Percentiles rank a stretch among this genome's conserved stretches.
These are phyloP conservation scores for Arabis alpina DNA, from an alignment of 345 rosid genomes.

Conservation along the genomic window DNA sequence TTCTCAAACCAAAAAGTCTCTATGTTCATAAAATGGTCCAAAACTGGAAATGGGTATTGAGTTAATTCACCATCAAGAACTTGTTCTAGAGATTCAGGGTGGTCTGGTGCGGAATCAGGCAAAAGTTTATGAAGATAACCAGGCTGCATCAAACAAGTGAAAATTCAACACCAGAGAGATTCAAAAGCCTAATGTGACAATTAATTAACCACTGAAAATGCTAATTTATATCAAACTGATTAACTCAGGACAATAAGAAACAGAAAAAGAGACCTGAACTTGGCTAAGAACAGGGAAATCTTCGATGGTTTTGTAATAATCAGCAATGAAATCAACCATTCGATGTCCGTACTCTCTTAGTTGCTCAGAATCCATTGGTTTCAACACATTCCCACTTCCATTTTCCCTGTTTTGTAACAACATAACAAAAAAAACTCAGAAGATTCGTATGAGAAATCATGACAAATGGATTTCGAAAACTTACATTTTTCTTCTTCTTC, in stretches of 20 bases:
- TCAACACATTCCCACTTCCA: slow-evolving; percentile 40
- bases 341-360: slow-evolving; percentile 71
- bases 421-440: not conserved
- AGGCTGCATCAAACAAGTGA: slow-evolving; percentile 57
- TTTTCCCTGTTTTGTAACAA: slow-evolving; percentile 29
- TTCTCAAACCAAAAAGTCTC: not conserved
- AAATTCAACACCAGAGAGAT: not conserved
- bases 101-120: slow-evolving; percentile 82
- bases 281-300: slow-evolving; percentile 85
- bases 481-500: slow-evolving; percentile 32
- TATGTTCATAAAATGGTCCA: not conserved
- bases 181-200: slow-evolving; percentile 19
- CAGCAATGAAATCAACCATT: slow-evolving; percentile 96
- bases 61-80: slow-evolving; percentile 74
- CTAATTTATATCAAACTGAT: slow-evolving; percentile 1
- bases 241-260: not conserved
- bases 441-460: not conserved
- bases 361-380: slow-evolving; percentile 77
- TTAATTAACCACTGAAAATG: not conserved
- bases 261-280: slow-evolving; percentile 58
- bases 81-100: slow-evolving; percentile 71
- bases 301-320: slow-evolving; percentile 80
- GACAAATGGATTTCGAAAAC: not conserved
- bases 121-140: slow-evolving; percentile 75
- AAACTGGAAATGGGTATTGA: slow-evolving; percentile 5